These are phyloP conservation scores for Inga leiocalycina DNA, from an alignment of 306 rosid species.

Conservation along the genomic window DNA sequence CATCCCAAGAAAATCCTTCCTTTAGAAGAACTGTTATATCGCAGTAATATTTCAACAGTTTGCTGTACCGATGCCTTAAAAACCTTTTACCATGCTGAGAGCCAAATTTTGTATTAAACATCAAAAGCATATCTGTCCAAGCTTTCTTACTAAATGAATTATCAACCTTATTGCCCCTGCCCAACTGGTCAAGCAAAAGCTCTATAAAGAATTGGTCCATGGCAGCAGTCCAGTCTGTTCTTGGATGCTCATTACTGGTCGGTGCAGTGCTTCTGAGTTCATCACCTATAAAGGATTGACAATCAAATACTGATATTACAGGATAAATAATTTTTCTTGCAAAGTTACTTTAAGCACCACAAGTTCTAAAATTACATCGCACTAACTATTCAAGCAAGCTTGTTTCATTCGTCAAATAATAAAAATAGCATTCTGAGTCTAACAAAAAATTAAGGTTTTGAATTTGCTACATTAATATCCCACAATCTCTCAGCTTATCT, in stretches of 20 bases:
- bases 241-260: constrained; percentile 53
- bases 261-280: constrained; percentile 43
- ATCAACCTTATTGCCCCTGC: constrained; percentile 56
- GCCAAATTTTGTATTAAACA: constrained; percentile 65
- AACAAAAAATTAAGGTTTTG: background rate
- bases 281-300: constrained; percentile 50
- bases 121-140: constrained; percentile 71
- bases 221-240: constrained; percentile 63
- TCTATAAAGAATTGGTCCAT: constrained; percentile 76
- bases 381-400: constrained; percentile 1
- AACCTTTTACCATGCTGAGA: constrained; percentile 65
- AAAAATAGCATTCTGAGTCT: background rate
- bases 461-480: background rate
- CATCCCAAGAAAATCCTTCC: constrained; percentile 75
- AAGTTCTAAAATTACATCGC: background rate
- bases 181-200: constrained; percentile 72
- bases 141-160: constrained; percentile 63
- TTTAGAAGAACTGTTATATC: constrained; percentile 56
- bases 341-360: background rate
- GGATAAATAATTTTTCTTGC: constrained; percentile 12
- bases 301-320: constrained; percentile 8
- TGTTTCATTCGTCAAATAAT: background rate
- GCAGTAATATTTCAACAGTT: constrained; percentile 59
- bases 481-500: background rate
- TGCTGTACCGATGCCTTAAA: constrained; percentile 69